Evolutionary conservation across 495 filamentous ascomycete genomes (phyloP), one percentile per base, ranked within the genome.

Genomic region (Usnea hakonensis): DNA sequence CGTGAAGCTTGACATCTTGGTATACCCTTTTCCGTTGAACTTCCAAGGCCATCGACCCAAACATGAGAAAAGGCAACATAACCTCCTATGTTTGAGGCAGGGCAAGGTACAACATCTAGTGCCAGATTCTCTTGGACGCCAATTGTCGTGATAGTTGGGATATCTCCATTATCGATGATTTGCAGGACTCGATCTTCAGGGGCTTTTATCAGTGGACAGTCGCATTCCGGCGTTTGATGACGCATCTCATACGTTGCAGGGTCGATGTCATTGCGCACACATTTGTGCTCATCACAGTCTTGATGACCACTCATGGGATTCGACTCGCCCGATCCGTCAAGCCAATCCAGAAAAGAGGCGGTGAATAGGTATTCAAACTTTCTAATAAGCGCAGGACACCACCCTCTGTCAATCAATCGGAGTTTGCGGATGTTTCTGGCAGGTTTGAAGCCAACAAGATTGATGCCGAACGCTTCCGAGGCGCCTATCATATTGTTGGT

Each of bases 41-140:
- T 57, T 36, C 55, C 55, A n/a, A 57, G 37, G 30, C 55, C 55
- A 36, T 57, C 55, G 55, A 37, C 55, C 55, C 55, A 57, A 19
- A 57, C 55, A 23, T 57, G 55, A 19, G 55, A 57, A 5, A 57
- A 16, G 14, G 55, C 55, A 2, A 52, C 46, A 52, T 52, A 52
- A 16, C 8, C 28, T 19, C 21, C 46, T 16, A 52, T 52, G 21
- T 3, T 52, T 19, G 46, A 11, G 21, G 46, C 46, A 11, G 28
- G n/a, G 35, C 35, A 36, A 11, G 35, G 35, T 5, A 36, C 35
- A 11, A 36, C 35, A 6, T 36, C 35, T 36, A 36, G 35, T 11
- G 35, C 11, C 35, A 36, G 5, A 36, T 11, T 36, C 11, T 52
- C n/a, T 23, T 8, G 14, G 9, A 30, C 11, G 28, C 5, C 28